Percentiles rank a stretch among this genome's conserved stretches.
Evolutionary conservation across 176 grass and related monocot species (phyloP).

Genomic region (Carex myosuroides): DNA sequence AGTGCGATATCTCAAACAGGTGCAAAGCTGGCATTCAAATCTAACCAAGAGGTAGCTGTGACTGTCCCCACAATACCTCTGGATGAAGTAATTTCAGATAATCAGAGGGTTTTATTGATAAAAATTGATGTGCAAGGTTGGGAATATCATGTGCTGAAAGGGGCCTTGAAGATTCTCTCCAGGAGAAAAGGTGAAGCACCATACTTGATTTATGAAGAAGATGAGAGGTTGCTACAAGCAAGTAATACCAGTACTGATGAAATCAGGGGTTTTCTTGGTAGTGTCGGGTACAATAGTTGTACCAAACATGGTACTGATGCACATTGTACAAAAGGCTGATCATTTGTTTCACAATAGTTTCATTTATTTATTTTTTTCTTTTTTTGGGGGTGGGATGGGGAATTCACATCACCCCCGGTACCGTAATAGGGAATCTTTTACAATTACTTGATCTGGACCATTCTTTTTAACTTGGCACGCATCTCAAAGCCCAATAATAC

Average conservation of each 20-base stretch:
- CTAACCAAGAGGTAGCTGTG: conserved; percentile 63
- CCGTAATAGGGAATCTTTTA: too few species aligned
- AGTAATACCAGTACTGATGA: conserved; percentile 73
- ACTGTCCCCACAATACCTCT: conserved; percentile 68
- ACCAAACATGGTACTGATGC: conserved; percentile 34
- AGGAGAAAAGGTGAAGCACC: conserved; percentile 75
- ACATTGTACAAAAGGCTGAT: conserved; percentile 67
- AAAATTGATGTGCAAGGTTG: conserved; percentile 97
- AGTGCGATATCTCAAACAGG: conserved; percentile 96
- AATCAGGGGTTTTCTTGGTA: conserved; percentile 73
- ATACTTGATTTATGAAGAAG: conserved; percentile 92
- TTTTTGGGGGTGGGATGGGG: too few species aligned
- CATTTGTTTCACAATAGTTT: too few species aligned
- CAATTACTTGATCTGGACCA: too few species aligned
- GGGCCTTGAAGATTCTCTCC: conserved; percentile 53
- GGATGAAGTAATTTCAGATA: conserved; percentile 73
- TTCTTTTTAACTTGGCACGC: too few species aligned
- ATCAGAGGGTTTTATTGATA: conserved; percentile 49
- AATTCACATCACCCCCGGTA: too few species aligned
- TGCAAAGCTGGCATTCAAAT: conserved; percentile 82
- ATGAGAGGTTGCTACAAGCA: conserved; percentile 62
- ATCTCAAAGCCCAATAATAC: too few species aligned
- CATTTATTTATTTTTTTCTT: too few species aligned
- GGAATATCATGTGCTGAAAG: conserved; percentile 80
- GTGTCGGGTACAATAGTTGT: conserved; percentile 62